Evolutionary conservation across 805 yeast species (phyloP).

Genomic region (Zygosaccharomyces kombuchaensis): DNA sequence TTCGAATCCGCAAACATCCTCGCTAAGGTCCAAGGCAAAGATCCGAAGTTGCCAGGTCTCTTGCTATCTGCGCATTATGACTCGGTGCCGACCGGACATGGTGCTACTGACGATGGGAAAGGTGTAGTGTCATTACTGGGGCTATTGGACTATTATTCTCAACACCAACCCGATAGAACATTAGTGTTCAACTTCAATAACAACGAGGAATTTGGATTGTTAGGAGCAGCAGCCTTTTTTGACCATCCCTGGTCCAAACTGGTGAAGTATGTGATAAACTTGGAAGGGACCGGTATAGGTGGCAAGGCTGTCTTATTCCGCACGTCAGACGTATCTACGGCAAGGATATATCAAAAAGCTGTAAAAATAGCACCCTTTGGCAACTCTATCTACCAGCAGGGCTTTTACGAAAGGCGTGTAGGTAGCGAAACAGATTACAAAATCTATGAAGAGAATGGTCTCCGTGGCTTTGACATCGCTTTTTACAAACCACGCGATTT

Average conservation of each 20-base stretch:
- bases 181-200: conserved; percentile 82
- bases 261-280: conserved; percentile 64
- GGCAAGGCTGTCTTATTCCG: conserved; percentile 79
- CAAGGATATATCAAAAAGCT: conserved; percentile 49
- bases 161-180: conserved; percentile 60
- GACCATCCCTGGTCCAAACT: conserved; percentile 66
- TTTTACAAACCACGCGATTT: conserved; percentile 79
- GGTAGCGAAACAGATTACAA: conserved; percentile 83
- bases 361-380: conserved; percentile 67
- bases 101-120: conserved; percentile 90
- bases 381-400: conserved; percentile 76
- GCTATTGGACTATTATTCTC: conserved; percentile 47
- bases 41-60: conserved; percentile 57
- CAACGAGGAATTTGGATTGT: conserved; percentile 81
- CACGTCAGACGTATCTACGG: conserved; percentile 73
- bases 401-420: conserved; percentile 67
- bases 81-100: conserved; percentile 80
- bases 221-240: conserved; percentile 74
- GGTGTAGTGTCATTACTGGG: conserved; percentile 82
- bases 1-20: conserved; percentile 80
- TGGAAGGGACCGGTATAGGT: conserved; percentile 93
- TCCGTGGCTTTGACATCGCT: conserved; percentile 86
- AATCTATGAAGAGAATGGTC: conserved; percentile 60
- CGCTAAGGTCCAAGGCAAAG: conserved; percentile 65
- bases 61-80: conserved; percentile 84